Base-by-base conservation (phyloP, 2,329 filamentous ascomycete species). In the Aspergillus quadricinctus region DNA sequence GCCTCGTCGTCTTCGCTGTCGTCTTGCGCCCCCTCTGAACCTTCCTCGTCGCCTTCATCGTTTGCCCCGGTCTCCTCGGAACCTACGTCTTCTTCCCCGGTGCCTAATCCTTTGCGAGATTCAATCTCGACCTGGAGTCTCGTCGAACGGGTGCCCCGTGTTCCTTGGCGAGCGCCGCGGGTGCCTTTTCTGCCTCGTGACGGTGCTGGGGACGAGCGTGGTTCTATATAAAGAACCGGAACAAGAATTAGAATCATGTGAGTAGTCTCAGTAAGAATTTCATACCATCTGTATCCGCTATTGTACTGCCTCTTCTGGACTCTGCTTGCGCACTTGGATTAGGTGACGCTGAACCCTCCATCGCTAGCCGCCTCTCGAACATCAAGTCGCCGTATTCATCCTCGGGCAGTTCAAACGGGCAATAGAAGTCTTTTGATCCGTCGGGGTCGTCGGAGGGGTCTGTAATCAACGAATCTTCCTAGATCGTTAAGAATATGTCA, bases 341-440 rank as follows among this genome's bases (percentile, higher is more conserved):
- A 1, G 76, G 77, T 19, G 76, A 78, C 11, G 69, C 67, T n/a
- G 76, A 75, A 11, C 71, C 71, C 56, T 77, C 74, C 56, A 70
- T 72, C 7, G 76, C 76, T 45, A 80, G 59, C 54, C 78, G 64
- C 58, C 73, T 69, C 50, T 76, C 75, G 62, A 80, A 80, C 77
- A 79, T 80, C 69, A 78, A 66, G 25, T 75, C 72, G 40, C 76
- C 75, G 55, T 77, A 79, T 62, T 78, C 76, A 48, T 76, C 72
- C 31, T 78, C 70, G 0, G 87, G 87, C 4, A 90, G 78, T 28
- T 81, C 79, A 63, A 91, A 91, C 27, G 88, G 83, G 53, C 83
- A 80, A 69, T 87, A 90, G 57, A 81, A 80, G 25, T 86, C 81
- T 54, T 82, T 68, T 0, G 61, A 78, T 21, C 59, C 55, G 17